Conservation (phyloP, 108 stramenopile genomes). For the Discostella stelligeroides region DNA sequence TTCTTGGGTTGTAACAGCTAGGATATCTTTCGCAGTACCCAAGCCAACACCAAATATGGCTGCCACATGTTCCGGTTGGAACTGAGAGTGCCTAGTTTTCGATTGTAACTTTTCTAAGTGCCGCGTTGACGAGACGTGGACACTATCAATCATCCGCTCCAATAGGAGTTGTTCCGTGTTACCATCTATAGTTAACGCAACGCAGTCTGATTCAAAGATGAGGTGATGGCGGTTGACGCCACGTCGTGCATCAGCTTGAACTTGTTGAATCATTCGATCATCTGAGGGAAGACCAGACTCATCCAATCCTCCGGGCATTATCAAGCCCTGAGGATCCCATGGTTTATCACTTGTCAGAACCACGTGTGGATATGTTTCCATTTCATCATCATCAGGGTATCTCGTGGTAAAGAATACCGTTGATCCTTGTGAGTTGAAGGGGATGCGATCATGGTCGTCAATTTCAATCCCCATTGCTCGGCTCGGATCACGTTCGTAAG, state of each 20-base stretch:
- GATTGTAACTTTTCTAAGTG: neutral
- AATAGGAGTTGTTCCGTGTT: too few relatives aligned
- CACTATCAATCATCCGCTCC: too few relatives aligned
- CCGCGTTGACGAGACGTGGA: neutral
- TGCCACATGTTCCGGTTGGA: neutral
- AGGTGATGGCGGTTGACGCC: neutral
- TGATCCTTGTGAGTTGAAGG: neutral
- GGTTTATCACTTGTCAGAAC: too few relatives aligned
- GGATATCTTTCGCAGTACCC: too few relatives aligned
- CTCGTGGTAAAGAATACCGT: too few relatives aligned
- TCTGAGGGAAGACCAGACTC: too few relatives aligned
- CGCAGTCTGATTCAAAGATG: neutral
- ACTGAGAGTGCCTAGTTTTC: too few relatives aligned
- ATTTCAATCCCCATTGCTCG: neutral
- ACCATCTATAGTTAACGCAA: neutral
- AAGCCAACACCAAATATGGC: neutral
- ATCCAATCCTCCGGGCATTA: too few relatives aligned
- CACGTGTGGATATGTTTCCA: too few relatives aligned
- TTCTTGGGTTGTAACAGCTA: too few relatives aligned
- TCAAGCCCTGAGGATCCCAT: too few relatives aligned
- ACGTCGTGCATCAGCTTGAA: neutral
- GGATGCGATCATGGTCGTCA: neutral
- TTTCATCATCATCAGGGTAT: too few relatives aligned
- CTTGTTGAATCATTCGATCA: neutral
- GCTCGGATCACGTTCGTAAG: neutral